Percentiles rank a stretch among this genome's conserved stretches.
These are phyloP conservation scores for Coniella vitis DNA, from an alignment of 2,329 filamentous ascomycete genomes.

Conservation along the genomic window DNA sequence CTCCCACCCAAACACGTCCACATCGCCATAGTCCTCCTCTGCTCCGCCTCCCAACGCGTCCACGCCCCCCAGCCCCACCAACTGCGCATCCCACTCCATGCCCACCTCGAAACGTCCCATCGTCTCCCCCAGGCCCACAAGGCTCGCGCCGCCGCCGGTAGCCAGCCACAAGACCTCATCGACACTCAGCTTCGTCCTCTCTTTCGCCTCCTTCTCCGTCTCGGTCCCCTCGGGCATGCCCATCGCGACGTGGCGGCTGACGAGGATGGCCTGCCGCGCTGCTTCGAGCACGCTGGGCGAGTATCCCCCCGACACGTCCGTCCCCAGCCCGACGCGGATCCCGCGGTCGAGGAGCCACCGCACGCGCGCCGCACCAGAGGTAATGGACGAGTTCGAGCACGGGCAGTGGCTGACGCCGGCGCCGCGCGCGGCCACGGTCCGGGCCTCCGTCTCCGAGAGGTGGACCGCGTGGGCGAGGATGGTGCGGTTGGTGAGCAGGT, in stretches of 20 bases:
- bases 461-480: slow-evolving; percentile 85
- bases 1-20: slow-evolving; percentile 90
- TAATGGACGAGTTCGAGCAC: slow-evolving; percentile 75
- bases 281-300: slow-evolving; percentile 74
- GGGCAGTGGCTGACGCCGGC: slow-evolving; percentile 80
- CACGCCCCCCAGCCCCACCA: slow-evolving; percentile 57
- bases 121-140: slow-evolving; percentile 64
- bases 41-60: slow-evolving; percentile 33
- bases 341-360: slow-evolving; percentile 67
- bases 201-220: slow-evolving; percentile 20
- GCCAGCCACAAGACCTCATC: slow-evolving; percentile 83
- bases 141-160: slow-evolving; percentile 78
- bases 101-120: slow-evolving; percentile 81
- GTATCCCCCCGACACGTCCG: slow-evolving; percentile 86
- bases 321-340: slow-evolving; percentile 77
- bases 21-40: slow-evolving; percentile 37
- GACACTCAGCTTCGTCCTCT: slow-evolving; percentile 63
- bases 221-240: slow-evolving; percentile 14
- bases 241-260: slow-evolving; percentile 66
- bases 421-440: slow-evolving; percentile 52
- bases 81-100: slow-evolving; percentile 86
- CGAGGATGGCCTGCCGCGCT: slow-evolving; percentile 73
- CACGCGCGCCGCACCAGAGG: slow-evolving; percentile 71
- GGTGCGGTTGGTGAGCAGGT: slow-evolving; percentile 63
- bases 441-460: slow-evolving; percentile 59